These are phyloP conservation scores for Naganishia cerealis DNA, from an alignment of 1,284 basidiomycete species.

Conservation along the genomic window DNA sequence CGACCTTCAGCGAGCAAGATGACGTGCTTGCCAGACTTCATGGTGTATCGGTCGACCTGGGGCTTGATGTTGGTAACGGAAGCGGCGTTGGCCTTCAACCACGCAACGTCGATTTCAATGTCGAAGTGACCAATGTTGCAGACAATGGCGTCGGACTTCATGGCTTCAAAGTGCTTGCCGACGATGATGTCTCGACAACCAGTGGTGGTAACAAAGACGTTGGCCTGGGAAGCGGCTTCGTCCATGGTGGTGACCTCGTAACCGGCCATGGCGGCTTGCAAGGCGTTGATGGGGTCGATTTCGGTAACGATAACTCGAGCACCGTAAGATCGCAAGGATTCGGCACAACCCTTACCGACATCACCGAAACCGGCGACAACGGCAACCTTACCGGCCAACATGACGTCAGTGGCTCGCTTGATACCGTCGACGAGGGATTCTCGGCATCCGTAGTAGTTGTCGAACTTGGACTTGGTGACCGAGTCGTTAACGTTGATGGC, in stretches of 20 bases:
- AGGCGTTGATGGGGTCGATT: conserved; percentile 95
- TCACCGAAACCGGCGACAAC: conserved; percentile 99
- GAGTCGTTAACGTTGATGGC: conserved; percentile 99
- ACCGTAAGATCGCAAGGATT: conserved; percentile 94
- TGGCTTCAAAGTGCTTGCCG: conserved; percentile 83
- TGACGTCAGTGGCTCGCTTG: conserved; percentile 99
- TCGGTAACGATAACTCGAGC: conserved; percentile 95
- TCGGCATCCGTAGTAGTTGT: conserved; percentile 86
- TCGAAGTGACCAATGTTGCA: conserved; percentile 96
- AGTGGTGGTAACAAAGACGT: conserved; percentile 97
- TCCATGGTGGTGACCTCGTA: conserved; percentile 99
- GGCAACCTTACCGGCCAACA: conserved; percentile 99
- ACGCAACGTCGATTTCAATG: conserved; percentile 97
- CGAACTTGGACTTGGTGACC: conserved; percentile 99
- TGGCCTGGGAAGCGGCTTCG: conserved; percentile 81
- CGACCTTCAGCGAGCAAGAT: conserved; percentile 97
- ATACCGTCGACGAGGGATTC: conserved; percentile 99
- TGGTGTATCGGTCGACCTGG: conserved; percentile 97
- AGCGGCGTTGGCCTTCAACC: conserved; percentile 92
- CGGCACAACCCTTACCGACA: conserved; percentile 98
- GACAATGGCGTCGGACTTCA: conserved; percentile 99
- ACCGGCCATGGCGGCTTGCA: conserved; percentile 97
- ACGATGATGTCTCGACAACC: conserved; percentile 99
- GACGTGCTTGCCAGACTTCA: conserved; percentile 85
- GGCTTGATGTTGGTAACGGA: conserved; percentile 91